A percentile compares a stretch with the other conserved stretches of the same genome.
Conservation (phyloP, 176 grass and related monocot species). For the Bolboschoenus planiculmis region DNA sequence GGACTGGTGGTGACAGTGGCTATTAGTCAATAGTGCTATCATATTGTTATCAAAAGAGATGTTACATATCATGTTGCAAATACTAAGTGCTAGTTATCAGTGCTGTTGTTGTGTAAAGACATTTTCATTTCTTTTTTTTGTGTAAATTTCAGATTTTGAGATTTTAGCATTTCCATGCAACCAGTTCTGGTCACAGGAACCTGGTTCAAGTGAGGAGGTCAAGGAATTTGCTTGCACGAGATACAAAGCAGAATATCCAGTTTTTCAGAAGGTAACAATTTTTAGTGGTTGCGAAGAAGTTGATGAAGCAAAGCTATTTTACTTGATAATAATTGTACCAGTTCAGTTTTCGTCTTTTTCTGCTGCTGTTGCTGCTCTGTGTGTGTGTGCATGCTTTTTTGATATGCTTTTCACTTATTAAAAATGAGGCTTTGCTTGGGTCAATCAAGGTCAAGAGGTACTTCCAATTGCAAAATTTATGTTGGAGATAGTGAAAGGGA, state of each 20-base stretch:
- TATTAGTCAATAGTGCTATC: neutral
- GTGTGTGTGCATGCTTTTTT: neutral
- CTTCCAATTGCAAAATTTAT: neutral
- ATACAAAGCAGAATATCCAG: constrained; percentile 90
- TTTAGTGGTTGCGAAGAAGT: neutral
- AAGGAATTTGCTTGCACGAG: constrained; percentile 83
- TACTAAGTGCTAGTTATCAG: neutral
- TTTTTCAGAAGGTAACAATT: constrained; percentile 81
- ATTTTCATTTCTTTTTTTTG: constrained; percentile 6
- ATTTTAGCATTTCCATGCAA: constrained; percentile 98
- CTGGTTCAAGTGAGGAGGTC: constrained; percentile 48
- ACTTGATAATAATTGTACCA: neutral
- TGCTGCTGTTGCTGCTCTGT: neutral
- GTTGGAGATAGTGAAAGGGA: neutral
- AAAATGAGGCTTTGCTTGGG: neutral
- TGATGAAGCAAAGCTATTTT: constrained; percentile 1
- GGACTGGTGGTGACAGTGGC: neutral
- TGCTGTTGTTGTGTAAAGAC: neutral
- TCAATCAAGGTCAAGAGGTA: neutral
- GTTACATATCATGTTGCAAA: neutral
- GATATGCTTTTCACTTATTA: neutral
- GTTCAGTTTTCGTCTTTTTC: neutral
- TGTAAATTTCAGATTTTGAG: constrained; percentile 61
- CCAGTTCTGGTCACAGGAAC: constrained; percentile 84
- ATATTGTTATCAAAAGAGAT: neutral